Percentiles rank a stretch among this genome's conserved stretches.
Conservation (phyloP, 257 asterid genomes). For the Nicotiana undulata region DNA sequence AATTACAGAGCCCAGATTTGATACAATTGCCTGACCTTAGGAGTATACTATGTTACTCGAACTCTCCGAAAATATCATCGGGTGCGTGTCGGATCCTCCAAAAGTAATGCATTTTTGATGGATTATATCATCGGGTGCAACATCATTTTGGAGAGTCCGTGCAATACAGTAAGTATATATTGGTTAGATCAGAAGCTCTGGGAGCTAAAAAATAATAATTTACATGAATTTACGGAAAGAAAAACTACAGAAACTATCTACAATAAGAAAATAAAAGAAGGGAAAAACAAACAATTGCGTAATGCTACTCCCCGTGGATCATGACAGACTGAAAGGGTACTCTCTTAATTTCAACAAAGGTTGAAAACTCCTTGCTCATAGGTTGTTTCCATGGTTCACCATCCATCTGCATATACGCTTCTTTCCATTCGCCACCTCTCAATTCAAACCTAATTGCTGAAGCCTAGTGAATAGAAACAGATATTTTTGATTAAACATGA, state of each 20-base stretch:
- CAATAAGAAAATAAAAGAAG: not conserved
- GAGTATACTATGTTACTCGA: no score
- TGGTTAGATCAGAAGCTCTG: no score
- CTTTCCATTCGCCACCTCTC: conserved; percentile 87
- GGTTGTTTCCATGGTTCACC: conserved; percentile 98
- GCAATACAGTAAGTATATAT: no score
- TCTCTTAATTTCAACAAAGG: conserved; percentile 61
- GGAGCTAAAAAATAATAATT: not conserved
- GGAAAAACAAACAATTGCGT: not conserved
- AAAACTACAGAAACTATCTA: not conserved
- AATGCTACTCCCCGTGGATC: conserved; percentile 36
- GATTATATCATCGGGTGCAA: no score
- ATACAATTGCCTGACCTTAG: not conserved
- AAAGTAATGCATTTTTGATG: no score
- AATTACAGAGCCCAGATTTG: conserved; percentile 2
- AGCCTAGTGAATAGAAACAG: conserved; percentile 34
- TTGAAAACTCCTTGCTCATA: conserved; percentile 55
- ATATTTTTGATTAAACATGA: not conserved
- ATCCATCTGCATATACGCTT: conserved; percentile 82
- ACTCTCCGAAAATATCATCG: no score
- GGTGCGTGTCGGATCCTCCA: no score
- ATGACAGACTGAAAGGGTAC: conserved; percentile 56
- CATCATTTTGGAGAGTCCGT: no score
- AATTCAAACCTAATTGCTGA: conserved; percentile 75
- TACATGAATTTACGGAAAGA: not conserved